Conservation (phyloP, 148 eudicot species). For the Tetragonia tetragonoides region DNA sequence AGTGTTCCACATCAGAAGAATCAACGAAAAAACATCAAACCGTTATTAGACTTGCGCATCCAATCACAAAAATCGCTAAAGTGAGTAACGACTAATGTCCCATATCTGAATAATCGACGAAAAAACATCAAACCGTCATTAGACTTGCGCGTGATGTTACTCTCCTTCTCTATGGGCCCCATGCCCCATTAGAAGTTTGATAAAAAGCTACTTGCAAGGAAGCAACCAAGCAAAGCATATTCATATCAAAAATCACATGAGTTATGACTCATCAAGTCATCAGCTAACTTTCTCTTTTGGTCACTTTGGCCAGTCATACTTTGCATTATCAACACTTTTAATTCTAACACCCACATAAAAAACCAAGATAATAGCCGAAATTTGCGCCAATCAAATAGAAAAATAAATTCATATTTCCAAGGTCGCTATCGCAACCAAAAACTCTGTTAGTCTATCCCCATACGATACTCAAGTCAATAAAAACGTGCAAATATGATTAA, state of each 20-base stretch:
- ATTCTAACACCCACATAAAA: not conserved
- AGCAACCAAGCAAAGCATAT: no score
- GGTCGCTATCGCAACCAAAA: not conserved
- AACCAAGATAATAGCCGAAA: constrained; percentile 2
- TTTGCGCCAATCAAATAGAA: not conserved
- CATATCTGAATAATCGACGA: no score
- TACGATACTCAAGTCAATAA: not conserved
- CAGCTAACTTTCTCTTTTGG: not conserved
- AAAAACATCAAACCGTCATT: no score
- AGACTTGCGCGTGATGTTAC: no score
- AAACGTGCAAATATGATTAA: not conserved
- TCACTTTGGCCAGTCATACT: not conserved
- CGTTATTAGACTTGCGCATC: not conserved
- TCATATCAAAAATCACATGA: no score
- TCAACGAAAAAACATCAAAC: no score
- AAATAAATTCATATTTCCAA: no score
- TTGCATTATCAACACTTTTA: constrained; percentile 4
- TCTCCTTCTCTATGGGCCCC: no score
- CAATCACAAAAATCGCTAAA: not conserved
- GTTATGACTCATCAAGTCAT: no score
- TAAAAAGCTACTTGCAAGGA: not conserved
- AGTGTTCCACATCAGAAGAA: no score
- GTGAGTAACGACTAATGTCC: no score
- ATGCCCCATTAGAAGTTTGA: no score
- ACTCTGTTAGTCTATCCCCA: not conserved